Conservation (phyloP, 2,329 filamentous ascomycete genomes). For the Epichloe amarillans region DNA sequence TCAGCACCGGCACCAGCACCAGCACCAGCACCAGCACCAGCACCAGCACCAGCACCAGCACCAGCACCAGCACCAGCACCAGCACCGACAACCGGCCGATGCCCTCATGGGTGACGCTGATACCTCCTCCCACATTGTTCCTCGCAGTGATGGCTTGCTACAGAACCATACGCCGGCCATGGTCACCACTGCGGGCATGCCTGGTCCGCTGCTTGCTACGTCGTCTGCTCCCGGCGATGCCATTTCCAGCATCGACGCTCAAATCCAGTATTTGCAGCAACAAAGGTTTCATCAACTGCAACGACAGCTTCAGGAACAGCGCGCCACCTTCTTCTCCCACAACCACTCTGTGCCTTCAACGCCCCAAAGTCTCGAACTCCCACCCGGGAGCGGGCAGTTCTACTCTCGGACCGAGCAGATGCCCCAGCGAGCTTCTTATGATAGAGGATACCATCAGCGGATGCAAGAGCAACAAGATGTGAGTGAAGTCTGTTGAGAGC, state of each 20-base stretch:
- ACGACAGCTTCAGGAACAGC: conserved; percentile 44
- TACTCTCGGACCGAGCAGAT: conserved; percentile 44
- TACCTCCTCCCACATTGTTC: conserved; percentile 17
- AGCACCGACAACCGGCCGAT: conserved; percentile 19
- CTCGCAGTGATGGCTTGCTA: conserved; percentile 22
- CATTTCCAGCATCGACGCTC: conserved; percentile 48
- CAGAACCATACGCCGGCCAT: conserved; percentile 34
- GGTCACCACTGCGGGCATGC: conserved; percentile 30
- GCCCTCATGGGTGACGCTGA: conserved; percentile 23
- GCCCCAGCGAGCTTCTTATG: conserved; percentile 47
- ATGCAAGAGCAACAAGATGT: conserved; percentile 58
- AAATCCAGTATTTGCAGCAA: conserved; percentile 52
- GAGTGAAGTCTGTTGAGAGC: conserved; percentile 15
- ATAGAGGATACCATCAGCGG: conserved; percentile 48
- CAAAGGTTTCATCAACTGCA: conserved; percentile 50
- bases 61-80: conserved; percentile 11
- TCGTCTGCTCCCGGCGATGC: conserved; percentile 30
- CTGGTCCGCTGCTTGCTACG: conserved; percentile 30
- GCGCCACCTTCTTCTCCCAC: conserved; percentile 39
- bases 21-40: conserved; percentile 13
- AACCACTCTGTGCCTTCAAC: conserved; percentile 60
- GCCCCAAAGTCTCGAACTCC: conserved; percentile 68
- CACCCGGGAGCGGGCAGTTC: conserved; percentile 42
- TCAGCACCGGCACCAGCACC: conserved; percentile 14
- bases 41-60: conserved; percentile 10